These are phyloP conservation scores for Lotus japonicus DNA, from an alignment of 306 rosid species.

Conservation along the genomic window DNA sequence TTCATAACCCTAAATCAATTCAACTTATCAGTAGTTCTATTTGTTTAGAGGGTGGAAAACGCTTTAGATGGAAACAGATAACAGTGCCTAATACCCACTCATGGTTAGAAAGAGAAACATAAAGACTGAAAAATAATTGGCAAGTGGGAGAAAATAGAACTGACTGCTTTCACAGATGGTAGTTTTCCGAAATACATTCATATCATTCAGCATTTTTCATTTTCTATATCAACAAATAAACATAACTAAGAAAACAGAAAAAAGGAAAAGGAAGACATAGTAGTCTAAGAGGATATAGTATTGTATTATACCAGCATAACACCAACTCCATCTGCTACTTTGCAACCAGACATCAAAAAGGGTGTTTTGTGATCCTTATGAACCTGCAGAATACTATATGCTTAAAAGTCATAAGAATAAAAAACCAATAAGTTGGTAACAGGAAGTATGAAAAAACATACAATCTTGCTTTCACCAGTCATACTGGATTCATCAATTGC, in stretches of 20 bases:
- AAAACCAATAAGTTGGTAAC: slow-evolving; percentile 5
- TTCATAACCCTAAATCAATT: not conserved
- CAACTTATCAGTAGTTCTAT: not conserved
- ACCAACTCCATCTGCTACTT: slow-evolving; percentile 97
- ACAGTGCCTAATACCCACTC: not conserved
- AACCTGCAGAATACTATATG: slow-evolving; percentile 52
- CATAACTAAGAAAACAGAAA: not conserved
- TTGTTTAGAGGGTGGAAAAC: not conserved
- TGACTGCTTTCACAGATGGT: not conserved
- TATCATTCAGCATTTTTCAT: not conserved
- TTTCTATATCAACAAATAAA: not conserved
- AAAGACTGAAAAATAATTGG: not conserved
- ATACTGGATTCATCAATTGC: slow-evolving; percentile 96
- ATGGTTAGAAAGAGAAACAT: not conserved
- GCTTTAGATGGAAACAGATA: not conserved
- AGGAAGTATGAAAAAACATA: slow-evolving; percentile 35
- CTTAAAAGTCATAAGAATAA: slow-evolving; percentile 28
- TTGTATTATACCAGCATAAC: slow-evolving; percentile 72
- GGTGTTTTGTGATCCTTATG: slow-evolving; percentile 80
- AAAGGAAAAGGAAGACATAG: not conserved
- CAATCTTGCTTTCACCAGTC: slow-evolving; percentile 99
- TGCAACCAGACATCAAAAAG: slow-evolving; percentile 97
- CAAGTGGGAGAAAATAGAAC: not conserved
- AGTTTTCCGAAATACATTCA: not conserved
- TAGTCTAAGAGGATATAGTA: slow-evolving; percentile 2